These are phyloP conservation scores for Calonectria crousiana DNA, from an alignment of 2,329 filamentous ascomycete genomes.

Conservation along the genomic window DNA sequence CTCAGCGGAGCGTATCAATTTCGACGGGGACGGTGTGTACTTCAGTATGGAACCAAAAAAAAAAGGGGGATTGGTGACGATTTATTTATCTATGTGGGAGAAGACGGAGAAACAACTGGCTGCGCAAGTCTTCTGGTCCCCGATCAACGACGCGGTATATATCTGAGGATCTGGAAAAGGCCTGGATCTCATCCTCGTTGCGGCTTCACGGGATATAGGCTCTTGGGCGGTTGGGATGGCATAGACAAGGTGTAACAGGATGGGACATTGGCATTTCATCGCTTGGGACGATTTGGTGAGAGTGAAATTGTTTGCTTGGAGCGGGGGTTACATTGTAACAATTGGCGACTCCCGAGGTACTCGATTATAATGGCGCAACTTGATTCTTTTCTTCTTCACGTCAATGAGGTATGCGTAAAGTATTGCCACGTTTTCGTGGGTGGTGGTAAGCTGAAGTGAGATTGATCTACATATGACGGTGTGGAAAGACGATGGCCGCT, in stretches of 20 bases:
- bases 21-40: constrained; percentile 24
- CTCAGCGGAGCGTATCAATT: constrained; percentile 15
- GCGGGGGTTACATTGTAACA: constrained; percentile 33
- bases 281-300: constrained; percentile 40
- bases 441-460: not conserved
- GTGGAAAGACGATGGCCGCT: not conserved
- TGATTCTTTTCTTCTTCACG: constrained; percentile 36
- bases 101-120: constrained; percentile 7
- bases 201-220: constrained; percentile 24
- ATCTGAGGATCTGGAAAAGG: not conserved
- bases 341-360: constrained; percentile 35
- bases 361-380: constrained; percentile 43
- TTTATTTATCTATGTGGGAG: constrained; percentile 26
- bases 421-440: not conserved
- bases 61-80: constrained; percentile 30
- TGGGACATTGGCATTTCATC: constrained; percentile 45
- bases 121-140: constrained; percentile 19
- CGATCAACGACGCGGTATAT: not conserved
- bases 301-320: constrained; percentile 38
- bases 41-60: constrained; percentile 26
- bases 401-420: not conserved
- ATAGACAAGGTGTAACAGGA: constrained; percentile 48
- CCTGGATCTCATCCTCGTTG: constrained; percentile 3
- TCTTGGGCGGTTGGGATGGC: constrained; percentile 37
- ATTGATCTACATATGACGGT: not conserved